A percentile compares a stretch with the other conserved stretches of the same genome.
These are phyloP conservation scores for Gossypium raimondii DNA, from an alignment of 345 rosid species.

Conservation along the genomic window DNA sequence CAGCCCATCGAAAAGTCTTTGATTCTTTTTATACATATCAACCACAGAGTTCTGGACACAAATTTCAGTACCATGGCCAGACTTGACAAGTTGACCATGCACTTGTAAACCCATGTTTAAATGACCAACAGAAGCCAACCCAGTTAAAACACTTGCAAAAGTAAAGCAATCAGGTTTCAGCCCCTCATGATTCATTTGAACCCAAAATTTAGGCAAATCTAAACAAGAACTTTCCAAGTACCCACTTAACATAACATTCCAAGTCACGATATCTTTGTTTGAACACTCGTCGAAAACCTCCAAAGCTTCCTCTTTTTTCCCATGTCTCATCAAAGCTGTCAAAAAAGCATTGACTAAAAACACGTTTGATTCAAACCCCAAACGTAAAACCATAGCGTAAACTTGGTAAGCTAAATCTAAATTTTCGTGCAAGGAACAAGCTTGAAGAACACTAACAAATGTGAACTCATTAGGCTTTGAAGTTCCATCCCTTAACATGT, in stretches of 20 bases:
- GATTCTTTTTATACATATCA: slow-evolving; percentile 44
- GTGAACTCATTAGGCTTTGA: slow-evolving; percentile 44
- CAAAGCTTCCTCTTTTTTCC: slow-evolving; percentile 35
- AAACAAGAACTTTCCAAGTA: slow-evolving; percentile 31
- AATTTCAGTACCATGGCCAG: slow-evolving; percentile 40
- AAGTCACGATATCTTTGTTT: slow-evolving; percentile 42
- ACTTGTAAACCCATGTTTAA: slow-evolving; percentile 45
- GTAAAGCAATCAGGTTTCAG: slow-evolving; percentile 48
- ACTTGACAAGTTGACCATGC: slow-evolving; percentile 45
- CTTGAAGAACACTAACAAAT: slow-evolving; percentile 42
- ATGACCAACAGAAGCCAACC: slow-evolving; percentile 34
- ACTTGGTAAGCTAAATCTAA: slow-evolving; percentile 27
- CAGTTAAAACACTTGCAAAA: slow-evolving; percentile 40
- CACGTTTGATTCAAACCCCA: slow-evolving; percentile 39
- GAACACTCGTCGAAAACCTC: slow-evolving; percentile 31
- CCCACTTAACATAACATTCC: slow-evolving; percentile 57
- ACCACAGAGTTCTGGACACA: slow-evolving; percentile 47
- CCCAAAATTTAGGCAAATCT: slow-evolving; percentile 36
- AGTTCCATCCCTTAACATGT: slow-evolving; percentile 32
- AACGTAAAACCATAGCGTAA: slow-evolving; percentile 28
- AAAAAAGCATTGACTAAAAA: slow-evolving; percentile 45
- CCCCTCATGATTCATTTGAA: slow-evolving; percentile 36
- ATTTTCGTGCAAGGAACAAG: slow-evolving; percentile 36
- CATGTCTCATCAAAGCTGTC: slow-evolving; percentile 44
- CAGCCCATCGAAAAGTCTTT: slow-evolving; percentile 32